phyloP scores from a whole-genome alignment of 176 grass and related monocot genomes.

The Oryza glumipatula region DNA sequence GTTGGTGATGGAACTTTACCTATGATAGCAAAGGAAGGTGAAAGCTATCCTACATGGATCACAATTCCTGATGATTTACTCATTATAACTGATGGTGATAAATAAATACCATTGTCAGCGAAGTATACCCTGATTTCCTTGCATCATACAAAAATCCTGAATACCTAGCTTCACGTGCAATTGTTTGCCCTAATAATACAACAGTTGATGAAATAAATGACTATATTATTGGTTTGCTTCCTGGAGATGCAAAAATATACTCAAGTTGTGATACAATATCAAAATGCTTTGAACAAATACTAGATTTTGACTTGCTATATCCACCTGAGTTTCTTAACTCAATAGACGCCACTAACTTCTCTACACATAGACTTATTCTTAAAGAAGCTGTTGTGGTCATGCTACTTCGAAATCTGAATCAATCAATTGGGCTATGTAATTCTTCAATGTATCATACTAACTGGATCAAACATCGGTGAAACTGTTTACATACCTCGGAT shows the following conservation, averaged over 20 bases:
- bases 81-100: not conserved
- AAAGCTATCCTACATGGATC: no score
- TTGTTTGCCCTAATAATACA: not conserved
- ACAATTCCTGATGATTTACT: not conserved
- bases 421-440: no score
- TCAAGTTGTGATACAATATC: not conserved
- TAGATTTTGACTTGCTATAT: not conserved
- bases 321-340: not conserved
- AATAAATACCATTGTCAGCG: not conserved
- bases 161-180: not conserved
- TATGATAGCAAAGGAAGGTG: no score
- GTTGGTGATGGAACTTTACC: no score
- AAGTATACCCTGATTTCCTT: no score
- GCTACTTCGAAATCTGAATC: no score
- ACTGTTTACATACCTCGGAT: no score
- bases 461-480: no score
- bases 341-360: not conserved
- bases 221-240: not conserved
- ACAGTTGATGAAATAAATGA: not conserved
- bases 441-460: no score
- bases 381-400: no score
- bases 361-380: not conserved
- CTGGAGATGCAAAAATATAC: no score
- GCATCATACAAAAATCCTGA: not conserved
- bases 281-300: not conserved